Evolutionary conservation across 495 filamentous ascomycete species (phyloP).

Genomic region (Neurospora sp.): DNA sequence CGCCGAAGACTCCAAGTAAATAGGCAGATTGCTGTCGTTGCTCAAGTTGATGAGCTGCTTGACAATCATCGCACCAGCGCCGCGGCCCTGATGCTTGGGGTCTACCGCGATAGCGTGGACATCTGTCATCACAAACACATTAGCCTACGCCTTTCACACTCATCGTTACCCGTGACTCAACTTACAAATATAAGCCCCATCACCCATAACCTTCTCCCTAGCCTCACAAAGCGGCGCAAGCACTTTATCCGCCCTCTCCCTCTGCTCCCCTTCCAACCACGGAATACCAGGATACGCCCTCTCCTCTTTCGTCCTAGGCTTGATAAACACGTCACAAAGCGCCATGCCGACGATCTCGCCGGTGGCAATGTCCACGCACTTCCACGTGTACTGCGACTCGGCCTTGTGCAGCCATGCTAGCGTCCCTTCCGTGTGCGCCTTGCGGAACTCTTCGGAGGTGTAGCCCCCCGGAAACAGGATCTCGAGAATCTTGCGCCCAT

Average conservation of each 20-base stretch:
- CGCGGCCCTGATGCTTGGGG: slow-evolving; percentile 29
- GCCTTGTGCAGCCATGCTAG: slow-evolving; percentile 24
- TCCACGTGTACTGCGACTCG: slow-evolving; percentile 26
- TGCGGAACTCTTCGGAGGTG: slow-evolving; percentile 21
- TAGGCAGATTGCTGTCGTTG: slow-evolving; percentile 23
- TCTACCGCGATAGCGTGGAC: slow-evolving; percentile 22
- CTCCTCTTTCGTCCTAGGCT: slow-evolving; percentile 8
- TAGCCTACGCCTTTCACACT: background rate
- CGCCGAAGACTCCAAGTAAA: slow-evolving; percentile 22
- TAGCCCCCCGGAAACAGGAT: slow-evolving; percentile 24
- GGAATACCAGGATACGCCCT: slow-evolving; percentile 16
- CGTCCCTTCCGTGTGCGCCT: slow-evolving; percentile 24
- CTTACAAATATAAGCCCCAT: slow-evolving; percentile 21
- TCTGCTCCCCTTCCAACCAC: slow-evolving; percentile 25
- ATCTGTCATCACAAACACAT: slow-evolving; percentile 9
- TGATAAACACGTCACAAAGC: slow-evolving; percentile 20
- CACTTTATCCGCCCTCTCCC: slow-evolving; percentile 18
- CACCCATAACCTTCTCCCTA: slow-evolving; percentile 21
- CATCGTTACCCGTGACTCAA: background rate
- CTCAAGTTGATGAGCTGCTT: slow-evolving; percentile 32
- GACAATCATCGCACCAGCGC: slow-evolving; percentile 30
- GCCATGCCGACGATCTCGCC: slow-evolving; percentile 29
- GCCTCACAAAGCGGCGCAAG: slow-evolving; percentile 21
- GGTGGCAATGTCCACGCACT: slow-evolving; percentile 26
- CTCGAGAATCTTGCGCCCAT: slow-evolving; percentile 18